A percentile compares a stretch with the other conserved stretches of the same genome.
Evolutionary conservation across 129 eudicot genomes (phyloP).

Genomic region (Helianthus annuus): HanXRQr2.0-SUNRISE NC_035447.2:23682729-23683228

Average conservation of each 20-base stretch:
- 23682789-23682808: too few species aligned
- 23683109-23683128: not conserved
- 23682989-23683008: not conserved
- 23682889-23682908: too few species aligned
- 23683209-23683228: too few species aligned
- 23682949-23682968: not conserved
- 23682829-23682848: too few species aligned
- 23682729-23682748: not conserved
- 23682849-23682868: too few species aligned
- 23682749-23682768: too few species aligned
- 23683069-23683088: not conserved
- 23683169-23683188: not conserved
- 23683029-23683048: not conserved
- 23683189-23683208: too few species aligned
- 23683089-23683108: slow-evolving; percentile 11
- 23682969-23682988: not conserved
- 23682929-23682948: slow-evolving; percentile 2
- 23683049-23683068: not conserved
- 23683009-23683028: not conserved
- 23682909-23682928: not conserved
- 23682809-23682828: too few species aligned
- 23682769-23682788: too few species aligned
- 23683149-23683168: slow-evolving; percentile 10
- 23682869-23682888: too few species aligned
- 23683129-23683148: slow-evolving; percentile 1